These are phyloP conservation scores for Penicillium argentinense DNA, from an alignment of 495 filamentous ascomycete species.

Conservation along the genomic window DNA sequence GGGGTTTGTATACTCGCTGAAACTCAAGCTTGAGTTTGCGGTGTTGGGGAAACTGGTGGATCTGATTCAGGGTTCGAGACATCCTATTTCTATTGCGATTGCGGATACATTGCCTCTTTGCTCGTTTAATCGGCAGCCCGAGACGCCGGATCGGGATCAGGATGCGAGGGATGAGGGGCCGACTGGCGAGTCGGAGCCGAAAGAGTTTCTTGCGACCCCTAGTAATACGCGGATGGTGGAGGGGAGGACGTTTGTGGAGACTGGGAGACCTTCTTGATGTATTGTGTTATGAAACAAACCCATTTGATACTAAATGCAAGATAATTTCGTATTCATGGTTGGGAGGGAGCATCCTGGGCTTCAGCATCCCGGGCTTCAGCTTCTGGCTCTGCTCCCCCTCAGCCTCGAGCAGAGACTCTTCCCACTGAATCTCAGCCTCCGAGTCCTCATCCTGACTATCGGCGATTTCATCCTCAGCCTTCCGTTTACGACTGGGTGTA, in stretches of 20 bases:
- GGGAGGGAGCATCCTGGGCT: not conserved
- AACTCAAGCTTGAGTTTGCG: conserved; percentile 63
- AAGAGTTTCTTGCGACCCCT: conserved; percentile 17
- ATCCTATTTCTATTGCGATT: conserved; percentile 26
- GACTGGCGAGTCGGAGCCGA: conserved; percentile 12
- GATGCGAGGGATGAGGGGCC: conserved; percentile 1
- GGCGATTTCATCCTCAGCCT: conserved; percentile 45
- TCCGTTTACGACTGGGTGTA: conserved; percentile 43
- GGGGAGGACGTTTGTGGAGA: conserved; percentile 15
- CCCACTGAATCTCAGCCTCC: conserved; percentile 40
- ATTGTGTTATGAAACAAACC: not conserved
- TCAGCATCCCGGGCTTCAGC: not conserved
- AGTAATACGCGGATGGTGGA: conserved; percentile 11
- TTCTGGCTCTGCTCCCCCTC: not conserved
- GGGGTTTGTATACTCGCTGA: conserved; percentile 60
- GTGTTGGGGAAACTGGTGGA: conserved; percentile 55
- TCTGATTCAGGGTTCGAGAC: conserved; percentile 35
- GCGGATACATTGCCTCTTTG: conserved; percentile 29
- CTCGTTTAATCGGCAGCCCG: conserved; percentile 15
- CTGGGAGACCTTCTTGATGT: conserved; percentile 6
- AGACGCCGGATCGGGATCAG: conserved; percentile 5
- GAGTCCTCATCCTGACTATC: conserved; percentile 52
- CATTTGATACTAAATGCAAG: not conserved
- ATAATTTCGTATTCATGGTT: not conserved
- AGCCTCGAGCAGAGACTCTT: conserved; percentile 13